A percentile compares a stretch with the other conserved stretches of the same genome.
phyloP scores from a whole-genome alignment of 208 protist genomes.

The Trypanosoma melophagium region DNA sequence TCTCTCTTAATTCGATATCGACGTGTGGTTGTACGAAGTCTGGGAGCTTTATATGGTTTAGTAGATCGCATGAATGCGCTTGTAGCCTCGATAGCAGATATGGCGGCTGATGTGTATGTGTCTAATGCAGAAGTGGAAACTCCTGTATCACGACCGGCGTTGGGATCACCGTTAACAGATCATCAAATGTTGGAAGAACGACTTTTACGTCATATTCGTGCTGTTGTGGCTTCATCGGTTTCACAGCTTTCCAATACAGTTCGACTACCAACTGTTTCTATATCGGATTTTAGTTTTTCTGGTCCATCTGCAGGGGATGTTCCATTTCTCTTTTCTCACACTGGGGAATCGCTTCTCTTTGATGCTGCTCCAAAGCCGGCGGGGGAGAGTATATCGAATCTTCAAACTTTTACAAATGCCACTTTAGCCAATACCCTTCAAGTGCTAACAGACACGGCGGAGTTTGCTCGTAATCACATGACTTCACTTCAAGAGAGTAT shows the following conservation, averaged over 20 bases:
- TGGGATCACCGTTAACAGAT: background rate
- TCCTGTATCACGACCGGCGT: too few relatives aligned
- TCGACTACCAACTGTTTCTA: background rate
- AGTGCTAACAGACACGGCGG: background rate
- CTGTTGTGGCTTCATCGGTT: conserved; percentile 4
- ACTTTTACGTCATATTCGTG: background rate
- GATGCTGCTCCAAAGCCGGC: too few relatives aligned
- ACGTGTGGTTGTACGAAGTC: conserved; percentile 49
- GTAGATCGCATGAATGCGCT: conserved; percentile 51
- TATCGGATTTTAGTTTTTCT: too few relatives aligned
- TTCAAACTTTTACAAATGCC: too few relatives aligned
- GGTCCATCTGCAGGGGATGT: too few relatives aligned
- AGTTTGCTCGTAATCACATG: background rate
- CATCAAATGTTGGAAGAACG: background rate
- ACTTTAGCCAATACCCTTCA: conserved; percentile 3
- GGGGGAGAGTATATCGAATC: too few relatives aligned
- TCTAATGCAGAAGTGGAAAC: too few relatives aligned
- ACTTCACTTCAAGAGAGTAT: background rate
- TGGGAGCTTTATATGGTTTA: conserved; percentile 46
- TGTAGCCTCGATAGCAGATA: conserved; percentile 33
- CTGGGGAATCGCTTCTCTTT: too few relatives aligned
- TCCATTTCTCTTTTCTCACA: too few relatives aligned
- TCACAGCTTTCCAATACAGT: background rate
- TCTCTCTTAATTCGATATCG: conserved; percentile 47
- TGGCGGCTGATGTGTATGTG: conserved; percentile 3